Percentiles rank a stretch among this genome's conserved stretches.
Conservation (phyloP, 23 red algal genomes). For the Pyropia yezoensis region DNA sequence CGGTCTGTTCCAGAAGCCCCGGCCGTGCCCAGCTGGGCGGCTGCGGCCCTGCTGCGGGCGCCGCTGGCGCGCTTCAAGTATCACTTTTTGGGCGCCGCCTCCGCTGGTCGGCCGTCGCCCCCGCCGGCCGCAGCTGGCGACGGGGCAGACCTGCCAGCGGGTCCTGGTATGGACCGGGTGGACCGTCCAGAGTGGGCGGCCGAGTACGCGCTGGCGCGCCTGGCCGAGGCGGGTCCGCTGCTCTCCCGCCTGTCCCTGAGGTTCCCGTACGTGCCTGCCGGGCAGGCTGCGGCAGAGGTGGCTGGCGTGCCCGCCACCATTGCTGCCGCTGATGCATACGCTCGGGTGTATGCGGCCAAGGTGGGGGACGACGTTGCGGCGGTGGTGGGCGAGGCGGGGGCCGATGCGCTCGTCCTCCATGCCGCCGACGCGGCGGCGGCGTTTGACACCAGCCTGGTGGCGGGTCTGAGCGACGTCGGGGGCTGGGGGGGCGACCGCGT, state of each 20-base stretch:
- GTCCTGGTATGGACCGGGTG: slow-evolving; percentile 17
- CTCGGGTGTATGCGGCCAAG: slow-evolving; percentile 56
- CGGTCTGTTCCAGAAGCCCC: slow-evolving; percentile 22
- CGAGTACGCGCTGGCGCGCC: slow-evolving; percentile 51
- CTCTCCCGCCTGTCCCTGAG: slow-evolving; percentile 28
- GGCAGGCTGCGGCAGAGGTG: slow-evolving; percentile 17
- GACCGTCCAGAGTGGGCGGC: slow-evolving; percentile 69
- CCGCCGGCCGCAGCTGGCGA: neutral
- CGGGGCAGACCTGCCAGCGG: neutral
- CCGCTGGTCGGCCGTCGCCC: neutral
- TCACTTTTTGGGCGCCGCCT: slow-evolving; percentile 39
- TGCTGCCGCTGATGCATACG: slow-evolving; percentile 30
- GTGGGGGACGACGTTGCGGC: slow-evolving; percentile 51
- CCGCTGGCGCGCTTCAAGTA: slow-evolving; percentile 60
- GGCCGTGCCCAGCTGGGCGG: slow-evolving; percentile 51
- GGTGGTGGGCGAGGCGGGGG: slow-evolving; percentile 30
- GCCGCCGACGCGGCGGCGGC: slow-evolving; percentile 42
- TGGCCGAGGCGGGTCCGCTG: slow-evolving; percentile 46
- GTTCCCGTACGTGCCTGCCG: slow-evolving; percentile 28
- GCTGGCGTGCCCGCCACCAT: too few relatives aligned
- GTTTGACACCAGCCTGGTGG: slow-evolving; percentile 45
- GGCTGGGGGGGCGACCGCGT: too few relatives aligned
- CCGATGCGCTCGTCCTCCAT: slow-evolving; percentile 36
- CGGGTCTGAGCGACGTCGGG: slow-evolving; percentile 6
- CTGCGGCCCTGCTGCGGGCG: slow-evolving; percentile 47